A percentile compares a stretch with the other conserved stretches of the same genome.
These are phyloP conservation scores for Ajuga reptans DNA, from an alignment of 305 asterid genomes.

Conservation along the genomic window DNA sequence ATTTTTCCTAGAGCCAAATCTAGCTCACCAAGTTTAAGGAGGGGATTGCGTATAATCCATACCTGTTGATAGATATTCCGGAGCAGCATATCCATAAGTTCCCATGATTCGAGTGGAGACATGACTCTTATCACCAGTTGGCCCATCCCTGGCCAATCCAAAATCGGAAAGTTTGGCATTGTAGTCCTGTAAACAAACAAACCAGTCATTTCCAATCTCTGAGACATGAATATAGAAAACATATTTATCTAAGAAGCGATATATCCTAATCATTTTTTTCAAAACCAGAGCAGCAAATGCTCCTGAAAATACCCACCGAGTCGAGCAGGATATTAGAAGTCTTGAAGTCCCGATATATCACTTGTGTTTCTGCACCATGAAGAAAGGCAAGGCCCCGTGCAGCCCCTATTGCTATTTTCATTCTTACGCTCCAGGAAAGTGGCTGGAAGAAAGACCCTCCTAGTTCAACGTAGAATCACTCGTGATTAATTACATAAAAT, in stretches of 20 bases:
- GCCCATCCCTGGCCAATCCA: constrained; percentile 81
- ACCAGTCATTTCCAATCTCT: background rate
- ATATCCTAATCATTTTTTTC: no score
- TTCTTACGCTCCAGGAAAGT: constrained; percentile 70
- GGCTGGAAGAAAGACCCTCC: constrained; percentile 90
- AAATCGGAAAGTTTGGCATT: constrained; percentile 87
- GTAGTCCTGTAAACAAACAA: constrained; percentile 47
- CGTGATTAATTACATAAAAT: no score
- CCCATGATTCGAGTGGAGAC: constrained; percentile 87
- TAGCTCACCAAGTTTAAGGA: background rate
- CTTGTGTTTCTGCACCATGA: constrained; percentile 70
- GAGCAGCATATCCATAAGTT: constrained; percentile 83
- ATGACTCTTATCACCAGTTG: constrained; percentile 67
- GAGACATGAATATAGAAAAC: no score
- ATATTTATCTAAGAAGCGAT: no score
- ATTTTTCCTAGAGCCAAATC: background rate
- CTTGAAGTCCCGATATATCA: constrained; percentile 84
- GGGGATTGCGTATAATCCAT: background rate
- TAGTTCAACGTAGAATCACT: no score
- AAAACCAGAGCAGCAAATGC: background rate
- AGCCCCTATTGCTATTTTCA: constrained; percentile 79
- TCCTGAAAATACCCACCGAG: constrained; percentile 40
- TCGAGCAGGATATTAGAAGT: constrained; percentile 80
- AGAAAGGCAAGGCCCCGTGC: constrained; percentile 91
- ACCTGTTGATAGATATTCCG: constrained; percentile 91